Percentiles rank a stretch among this genome's conserved stretches.
These are phyloP conservation scores for Suillus discolor DNA, from an alignment of 768 basidiomycete species.

Conservation along the genomic window DNA sequence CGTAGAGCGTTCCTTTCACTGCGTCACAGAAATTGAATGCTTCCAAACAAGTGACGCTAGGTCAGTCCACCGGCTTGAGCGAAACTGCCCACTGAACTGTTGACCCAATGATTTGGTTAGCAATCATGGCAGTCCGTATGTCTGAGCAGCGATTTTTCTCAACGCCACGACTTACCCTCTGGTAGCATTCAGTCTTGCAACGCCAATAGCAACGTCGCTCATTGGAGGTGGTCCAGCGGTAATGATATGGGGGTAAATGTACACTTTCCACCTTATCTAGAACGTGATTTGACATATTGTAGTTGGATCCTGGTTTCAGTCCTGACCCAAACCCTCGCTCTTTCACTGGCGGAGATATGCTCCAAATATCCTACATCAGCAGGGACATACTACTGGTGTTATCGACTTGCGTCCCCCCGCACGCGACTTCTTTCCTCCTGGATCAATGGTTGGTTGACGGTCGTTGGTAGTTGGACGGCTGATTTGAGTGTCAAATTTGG, in stretches of 20 bases:
- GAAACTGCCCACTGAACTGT: neutral
- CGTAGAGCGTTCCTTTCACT: slow-evolving; percentile 17
- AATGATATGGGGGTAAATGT: slow-evolving; percentile 59
- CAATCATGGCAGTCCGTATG: slow-evolving; percentile 66
- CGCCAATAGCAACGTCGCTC: slow-evolving; percentile 58
- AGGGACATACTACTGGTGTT: slow-evolving; percentile 70
- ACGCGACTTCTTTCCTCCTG: slow-evolving; percentile 57
- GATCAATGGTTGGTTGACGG: slow-evolving; percentile 70
- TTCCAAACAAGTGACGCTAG: slow-evolving; percentile 42
- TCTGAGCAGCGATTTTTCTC: slow-evolving; percentile 12
- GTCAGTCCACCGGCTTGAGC: slow-evolving; percentile 28
- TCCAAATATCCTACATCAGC: slow-evolving; percentile 64
- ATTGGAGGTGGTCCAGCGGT: slow-evolving; percentile 56
- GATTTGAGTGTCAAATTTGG: slow-evolving; percentile 69
- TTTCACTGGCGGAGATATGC: slow-evolving; percentile 60
- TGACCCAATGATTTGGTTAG: slow-evolving; percentile 30
- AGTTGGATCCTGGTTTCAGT: slow-evolving; percentile 57
- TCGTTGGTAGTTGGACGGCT: slow-evolving; percentile 71
- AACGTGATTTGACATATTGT: neutral
- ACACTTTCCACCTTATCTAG: neutral
- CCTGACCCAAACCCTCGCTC: slow-evolving; percentile 48
- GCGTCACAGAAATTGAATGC: slow-evolving; percentile 18
- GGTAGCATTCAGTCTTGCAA: slow-evolving; percentile 56
- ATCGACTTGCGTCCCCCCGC: slow-evolving; percentile 55
- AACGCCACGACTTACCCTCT: slow-evolving; percentile 10